These are phyloP conservation scores for Fusarium circinatum DNA, from an alignment of 2,329 filamentous ascomycete species.

Conservation along the genomic window DNA sequence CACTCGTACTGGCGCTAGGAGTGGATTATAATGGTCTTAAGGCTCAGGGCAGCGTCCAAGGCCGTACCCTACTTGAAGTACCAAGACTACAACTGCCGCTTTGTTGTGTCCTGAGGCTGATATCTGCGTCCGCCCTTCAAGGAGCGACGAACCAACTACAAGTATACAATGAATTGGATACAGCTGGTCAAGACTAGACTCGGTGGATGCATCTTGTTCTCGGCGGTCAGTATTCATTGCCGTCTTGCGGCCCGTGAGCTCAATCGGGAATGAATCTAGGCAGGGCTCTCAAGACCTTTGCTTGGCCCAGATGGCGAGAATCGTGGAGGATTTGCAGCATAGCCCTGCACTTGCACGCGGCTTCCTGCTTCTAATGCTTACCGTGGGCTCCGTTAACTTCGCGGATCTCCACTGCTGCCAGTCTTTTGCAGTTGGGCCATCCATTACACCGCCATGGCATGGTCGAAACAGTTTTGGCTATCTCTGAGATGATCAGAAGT, in stretches of 20 bases:
- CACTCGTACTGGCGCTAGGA: conserved; percentile 42
- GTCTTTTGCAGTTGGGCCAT: conserved; percentile 17
- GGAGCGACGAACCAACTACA: neutral
- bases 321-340: conserved; percentile 33
- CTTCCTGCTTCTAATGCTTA: conserved; percentile 45
- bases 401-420: conserved; percentile 24
- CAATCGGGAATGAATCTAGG: conserved; percentile 33
- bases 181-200: conserved; percentile 25
- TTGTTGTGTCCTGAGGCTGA: conserved; percentile 17
- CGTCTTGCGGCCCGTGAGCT: conserved; percentile 33
- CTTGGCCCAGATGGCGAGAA: conserved; percentile 46
- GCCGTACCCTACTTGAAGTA: conserved; percentile 23
- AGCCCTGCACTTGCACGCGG: conserved; percentile 43
- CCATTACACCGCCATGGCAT: conserved; percentile 29
- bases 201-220: conserved; percentile 21
- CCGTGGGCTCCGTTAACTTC: conserved; percentile 30
- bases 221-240: conserved; percentile 28
- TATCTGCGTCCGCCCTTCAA: conserved; percentile 21
- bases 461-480: conserved; percentile 16
- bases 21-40: conserved; percentile 27
- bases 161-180: conserved; percentile 9
- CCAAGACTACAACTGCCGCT: conserved; percentile 28
- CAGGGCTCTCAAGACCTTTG: conserved; percentile 34
- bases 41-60: conserved; percentile 38
- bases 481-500: conserved; percentile 26